Base-by-base conservation (phyloP, 371 early-diverging fungal species). In the Mucor piriformis region DNA sequence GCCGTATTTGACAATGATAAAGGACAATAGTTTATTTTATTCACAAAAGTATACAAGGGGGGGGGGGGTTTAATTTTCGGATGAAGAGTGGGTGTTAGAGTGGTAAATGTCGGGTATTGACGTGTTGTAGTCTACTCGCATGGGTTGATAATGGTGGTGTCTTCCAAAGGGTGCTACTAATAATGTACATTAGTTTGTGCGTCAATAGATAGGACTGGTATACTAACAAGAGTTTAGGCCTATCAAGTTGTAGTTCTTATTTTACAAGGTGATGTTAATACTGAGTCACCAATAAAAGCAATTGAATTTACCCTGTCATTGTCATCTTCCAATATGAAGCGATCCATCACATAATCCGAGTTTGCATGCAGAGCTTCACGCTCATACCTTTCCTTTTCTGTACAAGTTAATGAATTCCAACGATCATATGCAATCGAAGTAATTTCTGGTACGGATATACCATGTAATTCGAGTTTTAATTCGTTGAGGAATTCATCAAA, bases 1-100 rank as follows among this genome's bases (percentile, higher is more conserved):
- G 80, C 76, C 7, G 73, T 77, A 0, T 42, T 49, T 54, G 12
- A 24, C 6, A n/a, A 52, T 3, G 53, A 52, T 69, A 3, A 4
- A 13, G 27, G 37, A 10, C 16, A 51, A 18, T 20, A 24, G 11
- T n/a, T n/a, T n/a, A n/a, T n/a, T 37, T 11, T n/a, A 15, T 15
- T n/a, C 38, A 37, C 38, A 15, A 29, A 29, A 29, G 8, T 29
- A 29, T 29, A 29, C 29, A 29, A 4, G 8, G 8, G 8, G 8
- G 8, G 8, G 8, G 8, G 29, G 8, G 8, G 8, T 4, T 29
- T 29, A 29, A 8, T 29, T 29, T 29, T 29, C 29, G 29, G 29
- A 29, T 4, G 29, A 29, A 29, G 29, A 29, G 8, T 29, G 29
- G 29, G 29, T 29, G 29, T 29, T 29, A 6, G 29, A 29, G 8